Evolutionary conservation across 2,329 filamentous ascomycete genomes (phyloP).

Genomic region (Saccharata proteae): DNA sequence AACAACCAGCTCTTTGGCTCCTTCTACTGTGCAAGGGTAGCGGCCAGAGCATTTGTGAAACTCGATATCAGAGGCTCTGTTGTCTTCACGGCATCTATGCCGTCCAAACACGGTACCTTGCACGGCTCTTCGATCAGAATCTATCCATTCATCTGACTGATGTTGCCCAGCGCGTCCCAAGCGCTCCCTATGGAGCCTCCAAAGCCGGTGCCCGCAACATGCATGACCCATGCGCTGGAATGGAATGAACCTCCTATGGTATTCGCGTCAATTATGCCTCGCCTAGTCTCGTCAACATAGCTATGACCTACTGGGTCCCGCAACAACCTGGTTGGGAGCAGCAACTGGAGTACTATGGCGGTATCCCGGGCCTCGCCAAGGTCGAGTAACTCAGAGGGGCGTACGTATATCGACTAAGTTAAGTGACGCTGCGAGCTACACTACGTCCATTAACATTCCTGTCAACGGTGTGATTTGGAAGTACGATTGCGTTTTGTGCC

Average conservation of each 20-base stretch:
- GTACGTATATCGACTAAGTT: slow-evolving; percentile 45
- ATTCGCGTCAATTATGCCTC: slow-evolving; percentile 28
- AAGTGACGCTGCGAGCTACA: slow-evolving; percentile 41
- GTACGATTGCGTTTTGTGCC: too few species aligned
- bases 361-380: slow-evolving; percentile 42
- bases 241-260: slow-evolving; percentile 27
- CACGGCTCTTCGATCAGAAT: neutral
- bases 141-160: neutral
- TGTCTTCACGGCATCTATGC: slow-evolving; percentile 37
- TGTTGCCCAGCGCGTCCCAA: slow-evolving; percentile 19
- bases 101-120: slow-evolving; percentile 31
- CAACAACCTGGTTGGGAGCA: slow-evolving; percentile 43
- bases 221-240: slow-evolving; percentile 25
- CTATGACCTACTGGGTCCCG: slow-evolving; percentile 35
- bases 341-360: slow-evolving; percentile 47
- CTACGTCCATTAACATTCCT: slow-evolving; percentile 39
- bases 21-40: slow-evolving; percentile 32
- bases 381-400: slow-evolving; percentile 44
- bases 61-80: slow-evolving; percentile 33
- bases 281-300: slow-evolving; percentile 24
- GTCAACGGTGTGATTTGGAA: slow-evolving; percentile 24
- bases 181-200: slow-evolving; percentile 31
- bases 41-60: slow-evolving; percentile 34
- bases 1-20: slow-evolving; percentile 26
- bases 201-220: slow-evolving; percentile 32